These are phyloP conservation scores for Inga leiocalycina DNA, from an alignment of 306 rosid species.

Conservation along the genomic window DNA sequence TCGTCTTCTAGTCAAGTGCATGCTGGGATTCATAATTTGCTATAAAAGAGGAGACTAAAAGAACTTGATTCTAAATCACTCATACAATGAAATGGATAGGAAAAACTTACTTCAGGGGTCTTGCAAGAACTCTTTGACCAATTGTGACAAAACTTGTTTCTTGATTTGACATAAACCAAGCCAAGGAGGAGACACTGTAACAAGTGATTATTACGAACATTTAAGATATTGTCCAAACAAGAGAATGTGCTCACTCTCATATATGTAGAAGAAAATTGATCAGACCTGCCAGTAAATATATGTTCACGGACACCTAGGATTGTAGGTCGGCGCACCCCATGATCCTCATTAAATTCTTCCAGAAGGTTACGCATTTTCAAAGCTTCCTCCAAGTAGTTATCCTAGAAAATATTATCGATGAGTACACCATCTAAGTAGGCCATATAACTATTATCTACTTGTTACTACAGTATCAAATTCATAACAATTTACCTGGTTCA, in stretches of 20 bases:
- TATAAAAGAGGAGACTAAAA: conserved; percentile 1
- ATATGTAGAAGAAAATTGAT: conserved; percentile 27
- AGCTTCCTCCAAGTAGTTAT: conserved; percentile 98
- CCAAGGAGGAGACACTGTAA: conserved; percentile 96
- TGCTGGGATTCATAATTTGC: conserved; percentile 17
- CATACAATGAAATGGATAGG: conserved; percentile 22
- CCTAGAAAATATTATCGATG: conserved; percentile 57
- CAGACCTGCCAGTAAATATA: conserved; percentile 95
- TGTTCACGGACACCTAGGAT: conserved; percentile 98
- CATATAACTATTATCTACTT: conserved; percentile 20
- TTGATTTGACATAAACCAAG: conserved; percentile 99
- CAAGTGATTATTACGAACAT: conserved; percentile 22
- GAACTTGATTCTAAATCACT: conserved; percentile 10
- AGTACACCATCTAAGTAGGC: conserved; percentile 37
- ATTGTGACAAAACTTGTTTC: conserved; percentile 94
- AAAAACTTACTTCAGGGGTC: conserved; percentile 86
- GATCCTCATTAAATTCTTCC: conserved; percentile 95
- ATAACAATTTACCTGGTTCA: conserved; percentile 78
- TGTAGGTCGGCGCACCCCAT: conserved; percentile 93
- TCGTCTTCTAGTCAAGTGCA: not conserved
- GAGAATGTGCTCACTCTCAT: conserved; percentile 24
- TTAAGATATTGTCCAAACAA: conserved; percentile 6
- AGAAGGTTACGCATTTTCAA: conserved; percentile 96
- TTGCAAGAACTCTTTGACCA: conserved; percentile 98
- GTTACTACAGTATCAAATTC: conserved; percentile 30